A percentile compares a stretch with the other conserved stretches of the same genome.
These are phyloP conservation scores for Coccinonectria pachysandricola DNA, from an alignment of 2,329 filamentous ascomycete genomes.

Conservation along the genomic window DNA sequence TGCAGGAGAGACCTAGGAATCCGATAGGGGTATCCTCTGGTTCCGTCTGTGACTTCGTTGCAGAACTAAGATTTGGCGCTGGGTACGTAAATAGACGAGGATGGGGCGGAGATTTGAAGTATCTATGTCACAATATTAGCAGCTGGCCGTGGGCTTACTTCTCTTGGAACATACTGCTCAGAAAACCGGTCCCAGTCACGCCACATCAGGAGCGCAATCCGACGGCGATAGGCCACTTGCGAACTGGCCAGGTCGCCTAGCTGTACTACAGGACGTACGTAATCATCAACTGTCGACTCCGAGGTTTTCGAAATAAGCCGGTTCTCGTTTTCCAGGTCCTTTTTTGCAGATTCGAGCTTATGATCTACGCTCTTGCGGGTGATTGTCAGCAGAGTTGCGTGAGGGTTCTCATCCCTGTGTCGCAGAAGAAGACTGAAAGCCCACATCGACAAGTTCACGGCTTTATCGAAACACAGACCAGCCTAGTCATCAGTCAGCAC, in stretches of 20 bases:
- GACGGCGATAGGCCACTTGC: slow-evolving; percentile 7
- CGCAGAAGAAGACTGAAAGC: slow-evolving; percentile 8
- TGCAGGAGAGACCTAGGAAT: slow-evolving; percentile 11
- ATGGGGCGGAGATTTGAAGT: slow-evolving; percentile 2
- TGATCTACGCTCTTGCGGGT: slow-evolving; percentile 5
- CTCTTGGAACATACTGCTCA: slow-evolving; percentile 10
- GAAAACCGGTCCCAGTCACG: slow-evolving; percentile 17
- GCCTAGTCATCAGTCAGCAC: slow-evolving; percentile 8
- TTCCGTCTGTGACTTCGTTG: background rate
- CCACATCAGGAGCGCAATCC: slow-evolving; percentile 13
- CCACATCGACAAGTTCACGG: slow-evolving; percentile 4
- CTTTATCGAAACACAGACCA: slow-evolving; percentile 8
- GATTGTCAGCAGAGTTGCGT: slow-evolving; percentile 14
- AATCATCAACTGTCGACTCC: slow-evolving; percentile 7
- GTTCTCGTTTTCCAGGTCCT: slow-evolving; percentile 4
- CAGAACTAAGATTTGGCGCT: too few species aligned
- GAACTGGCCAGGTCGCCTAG: background rate
- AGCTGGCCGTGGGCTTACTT: background rate
- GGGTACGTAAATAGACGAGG: slow-evolving; percentile 4
- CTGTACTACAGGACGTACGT: slow-evolving; percentile 9
- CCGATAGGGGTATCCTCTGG: slow-evolving; percentile 5
- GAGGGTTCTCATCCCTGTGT: slow-evolving; percentile 16
- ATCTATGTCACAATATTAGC: slow-evolving; percentile 2
- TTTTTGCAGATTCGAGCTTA: background rate
- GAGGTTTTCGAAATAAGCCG: background rate